phyloP scores from a whole-genome alignment of 2,329 filamentous ascomycete species.

The Penicillium sp. region DNA sequence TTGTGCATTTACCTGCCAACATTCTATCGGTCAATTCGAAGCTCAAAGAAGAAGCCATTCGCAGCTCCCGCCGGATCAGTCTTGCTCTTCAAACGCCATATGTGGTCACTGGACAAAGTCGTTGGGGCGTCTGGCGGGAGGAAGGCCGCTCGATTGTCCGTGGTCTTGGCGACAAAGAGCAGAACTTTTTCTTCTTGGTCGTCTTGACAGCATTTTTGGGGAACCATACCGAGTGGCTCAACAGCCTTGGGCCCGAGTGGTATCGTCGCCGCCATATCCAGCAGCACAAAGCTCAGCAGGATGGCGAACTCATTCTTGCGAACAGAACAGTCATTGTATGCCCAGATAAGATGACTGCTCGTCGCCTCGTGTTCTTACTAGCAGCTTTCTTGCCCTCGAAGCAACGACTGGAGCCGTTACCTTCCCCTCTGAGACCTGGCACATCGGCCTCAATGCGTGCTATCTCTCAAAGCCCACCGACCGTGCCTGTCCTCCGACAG shows the following conservation, averaged over 20 bases:
- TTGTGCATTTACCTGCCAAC: slow-evolving; percentile 44
- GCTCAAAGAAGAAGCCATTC: slow-evolving; percentile 42
- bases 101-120: slow-evolving; percentile 50
- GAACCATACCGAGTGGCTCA: slow-evolving; percentile 54
- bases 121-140: slow-evolving; percentile 54
- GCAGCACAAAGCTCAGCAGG: slow-evolving; percentile 43
- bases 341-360: slow-evolving; percentile 51
- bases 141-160: slow-evolving; percentile 52
- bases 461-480: slow-evolving; percentile 48
- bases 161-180: slow-evolving; percentile 47
- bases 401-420: slow-evolving; percentile 32
- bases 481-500: slow-evolving; percentile 43
- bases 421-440: slow-evolving; percentile 34
- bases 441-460: slow-evolving; percentile 42
- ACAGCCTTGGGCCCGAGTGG: slow-evolving; percentile 47
- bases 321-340: slow-evolving; percentile 52
- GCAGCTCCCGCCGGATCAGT: slow-evolving; percentile 44
- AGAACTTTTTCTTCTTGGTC: slow-evolving; percentile 53
- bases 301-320: slow-evolving; percentile 41
- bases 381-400: slow-evolving; percentile 50
- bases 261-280: slow-evolving; percentile 46
- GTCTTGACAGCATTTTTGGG: slow-evolving; percentile 53
- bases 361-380: slow-evolving; percentile 50
- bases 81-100: slow-evolving; percentile 49
- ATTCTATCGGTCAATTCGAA: slow-evolving; percentile 39